phyloP scores from a whole-genome alignment of 805 yeast species.

The Kodamaea restingae region DNA sequence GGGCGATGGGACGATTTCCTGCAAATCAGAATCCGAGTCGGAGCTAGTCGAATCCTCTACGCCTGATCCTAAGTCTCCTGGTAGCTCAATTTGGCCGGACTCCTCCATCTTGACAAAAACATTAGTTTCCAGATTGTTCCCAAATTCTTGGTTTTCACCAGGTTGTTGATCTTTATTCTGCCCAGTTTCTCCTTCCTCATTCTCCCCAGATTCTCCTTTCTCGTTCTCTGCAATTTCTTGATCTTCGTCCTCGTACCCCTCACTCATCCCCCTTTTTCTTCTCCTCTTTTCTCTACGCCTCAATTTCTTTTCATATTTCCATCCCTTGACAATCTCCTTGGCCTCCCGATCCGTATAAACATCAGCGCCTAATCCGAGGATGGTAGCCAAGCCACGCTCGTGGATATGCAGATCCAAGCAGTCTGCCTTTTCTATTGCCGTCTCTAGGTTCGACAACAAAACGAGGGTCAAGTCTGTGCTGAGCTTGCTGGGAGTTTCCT shows the following conservation, averaged over 20 bases:
- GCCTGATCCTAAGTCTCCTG: too few relatives aligned
- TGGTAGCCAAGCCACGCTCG: conserved; percentile 13
- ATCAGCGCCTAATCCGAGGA: conserved; percentile 4
- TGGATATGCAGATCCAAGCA: conserved; percentile 10
- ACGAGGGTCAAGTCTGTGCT: conserved; percentile 1
- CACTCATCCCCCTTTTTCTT: conserved; percentile 1
- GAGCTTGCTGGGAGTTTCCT: background rate
- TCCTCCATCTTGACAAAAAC: too few relatives aligned
- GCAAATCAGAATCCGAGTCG: conserved; percentile 1
- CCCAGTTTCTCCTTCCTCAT: too few relatives aligned
- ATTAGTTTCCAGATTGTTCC: too few relatives aligned
- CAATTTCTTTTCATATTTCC: conserved; percentile 10
- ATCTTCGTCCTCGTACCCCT: conserved; percentile 1
- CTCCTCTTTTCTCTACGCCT: conserved; percentile 8
- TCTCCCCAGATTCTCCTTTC: conserved; percentile 1
- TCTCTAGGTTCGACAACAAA: conserved; percentile 4
- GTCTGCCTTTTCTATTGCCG: conserved; percentile 10
- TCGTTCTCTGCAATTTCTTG: background rate
- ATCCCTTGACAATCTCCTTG: conserved; percentile 10
- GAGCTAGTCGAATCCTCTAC: background rate
- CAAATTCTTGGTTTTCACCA: too few relatives aligned
- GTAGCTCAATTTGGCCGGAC: too few relatives aligned
- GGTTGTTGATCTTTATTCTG: too few relatives aligned
- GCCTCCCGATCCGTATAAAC: conserved; percentile 11
- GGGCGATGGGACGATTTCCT: background rate